These are phyloP conservation scores for Aegilops bicornis DNA, from an alignment of 176 grass and related monocot genomes.

Conservation along the genomic window DNA sequence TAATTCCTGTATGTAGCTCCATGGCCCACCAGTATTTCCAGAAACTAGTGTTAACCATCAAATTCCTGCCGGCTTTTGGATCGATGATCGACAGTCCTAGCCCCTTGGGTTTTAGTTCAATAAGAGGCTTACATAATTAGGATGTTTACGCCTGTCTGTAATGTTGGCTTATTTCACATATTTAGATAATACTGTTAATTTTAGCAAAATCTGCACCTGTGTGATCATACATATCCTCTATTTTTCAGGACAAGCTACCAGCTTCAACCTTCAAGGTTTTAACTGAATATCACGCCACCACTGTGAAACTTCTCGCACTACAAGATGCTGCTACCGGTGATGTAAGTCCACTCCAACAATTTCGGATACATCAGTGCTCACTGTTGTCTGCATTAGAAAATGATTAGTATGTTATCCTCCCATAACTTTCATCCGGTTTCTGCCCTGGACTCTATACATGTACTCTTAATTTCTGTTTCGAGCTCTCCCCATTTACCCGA, in stretches of 20 bases:
- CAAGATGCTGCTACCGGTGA: slow-evolving; percentile 80
- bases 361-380: neutral
- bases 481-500: neutral
- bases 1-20: neutral
- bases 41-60: neutral
- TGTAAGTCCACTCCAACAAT: slow-evolving; percentile 51
- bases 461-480: neutral
- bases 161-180: slow-evolving; percentile 6
- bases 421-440: neutral
- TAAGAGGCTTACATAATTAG: neutral
- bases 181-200: neutral
- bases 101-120: neutral
- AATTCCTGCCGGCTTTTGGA: neutral
- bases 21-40: neutral
- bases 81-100: neutral
- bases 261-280: slow-evolving; percentile 68
- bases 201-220: neutral
- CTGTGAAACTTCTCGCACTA: slow-evolving; percentile 72
- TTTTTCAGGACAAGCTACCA: slow-evolving; percentile 75
- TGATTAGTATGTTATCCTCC: neutral
- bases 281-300: slow-evolving; percentile 79
- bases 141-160: neutral
- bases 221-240: neutral
- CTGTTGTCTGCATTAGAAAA: neutral
- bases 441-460: neutral